A percentile compares a stretch with the other conserved stretches of the same genome.
phyloP scores from a whole-genome alignment of 306 rosid genomes.

The Lathyrus oleraceus region DNA sequence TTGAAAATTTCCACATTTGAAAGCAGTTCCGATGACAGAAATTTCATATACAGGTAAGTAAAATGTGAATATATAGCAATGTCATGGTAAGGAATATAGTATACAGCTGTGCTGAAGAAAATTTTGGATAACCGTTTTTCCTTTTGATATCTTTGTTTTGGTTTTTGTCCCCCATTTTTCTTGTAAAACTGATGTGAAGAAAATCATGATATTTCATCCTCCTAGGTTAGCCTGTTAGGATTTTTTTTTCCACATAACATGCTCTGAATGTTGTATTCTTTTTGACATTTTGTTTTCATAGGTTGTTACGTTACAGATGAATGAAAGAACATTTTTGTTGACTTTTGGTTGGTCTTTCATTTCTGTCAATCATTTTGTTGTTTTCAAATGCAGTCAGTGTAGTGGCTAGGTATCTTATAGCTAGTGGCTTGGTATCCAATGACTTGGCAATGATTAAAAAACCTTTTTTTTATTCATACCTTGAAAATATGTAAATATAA shows the following conservation, averaged over 20 bases:
- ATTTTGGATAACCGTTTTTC: constrained; percentile 20
- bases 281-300: constrained; percentile 11
- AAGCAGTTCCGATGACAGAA: constrained; percentile 27
- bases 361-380: too few relatives aligned
- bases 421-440: not conserved
- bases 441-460: not conserved
- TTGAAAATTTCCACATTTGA: constrained; percentile 22
- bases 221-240: not conserved
- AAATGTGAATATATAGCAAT: constrained; percentile 24
- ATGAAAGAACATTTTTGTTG: constrained; percentile 22
- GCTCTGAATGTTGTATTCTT: not conserved
- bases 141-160: not conserved
- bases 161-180: not conserved
- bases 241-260: not conserved
- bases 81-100: constrained; percentile 15
- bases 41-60: constrained; percentile 36
- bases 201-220: not conserved
- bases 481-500: too few relatives aligned
- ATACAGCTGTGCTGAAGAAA: constrained; percentile 18
- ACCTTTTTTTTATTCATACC: too few relatives aligned
- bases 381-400: not conserved
- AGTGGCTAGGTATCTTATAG: not conserved
- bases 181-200: not conserved
- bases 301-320: not conserved
- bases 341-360: not conserved